Base-by-base conservation (phyloP, 331 rosid genomes). In the Saraca asoca region DNA sequence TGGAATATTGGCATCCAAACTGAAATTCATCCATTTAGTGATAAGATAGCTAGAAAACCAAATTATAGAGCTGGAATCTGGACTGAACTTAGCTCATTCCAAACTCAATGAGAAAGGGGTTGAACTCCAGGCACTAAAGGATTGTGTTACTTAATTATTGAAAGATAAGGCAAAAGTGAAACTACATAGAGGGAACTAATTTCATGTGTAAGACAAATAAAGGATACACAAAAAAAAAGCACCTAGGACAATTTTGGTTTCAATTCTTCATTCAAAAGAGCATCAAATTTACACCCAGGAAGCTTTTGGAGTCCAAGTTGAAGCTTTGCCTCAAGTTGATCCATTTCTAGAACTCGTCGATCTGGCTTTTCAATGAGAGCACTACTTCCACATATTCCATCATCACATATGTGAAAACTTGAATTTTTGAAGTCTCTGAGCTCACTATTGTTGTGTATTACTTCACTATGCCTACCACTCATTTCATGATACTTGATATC, bases 61-160 rank as follows among this genome's bases (percentile, higher is more conserved):
- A 68, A 85, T 90, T 64, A 80, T 11, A 51, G 95, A 70, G 72
- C 68, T 90, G 80, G 91, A 90, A 83, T 83, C 85, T 42, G 85
- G 81, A 71, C 64, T 87, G 80, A 68, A 74, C 24, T 53, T 65
- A 14, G 85, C 90, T 35, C 88, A 81, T 63, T 69, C 81, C 31
- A 90, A 78, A 66, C 87, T 87, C 64, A 56, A 75, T 56, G 79
- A 79, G 34, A 87, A 83, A 74, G 91, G 87, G 74, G 79, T 80
- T 57, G 87, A 87, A 74, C 91, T 90, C 34, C 85, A 78, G 66
- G 83, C 88, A 68, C 65, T 87, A 48, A 89, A 85, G 83, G 89
- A 87, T 68, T 81, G 86, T 20, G 89, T 87, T 60, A 83, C 31
- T 24, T 3, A 24, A 24, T 24, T 24, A 24, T 24, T 24, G 31